Evolutionary conservation across 2,329 filamentous ascomycete species (phyloP).

Genomic region (Paecilomyces dactylethromorphus): DNA sequence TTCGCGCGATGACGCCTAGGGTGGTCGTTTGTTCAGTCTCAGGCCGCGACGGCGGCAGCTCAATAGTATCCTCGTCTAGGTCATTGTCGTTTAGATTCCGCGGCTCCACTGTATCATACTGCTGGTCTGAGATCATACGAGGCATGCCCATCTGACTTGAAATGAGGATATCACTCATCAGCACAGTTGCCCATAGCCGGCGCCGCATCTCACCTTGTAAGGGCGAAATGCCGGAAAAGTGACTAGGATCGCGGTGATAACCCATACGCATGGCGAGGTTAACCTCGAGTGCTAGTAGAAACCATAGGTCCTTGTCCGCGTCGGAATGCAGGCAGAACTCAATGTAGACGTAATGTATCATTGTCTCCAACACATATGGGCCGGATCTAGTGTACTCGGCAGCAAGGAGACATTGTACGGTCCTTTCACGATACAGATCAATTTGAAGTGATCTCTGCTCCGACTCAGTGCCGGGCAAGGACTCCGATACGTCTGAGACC

Average conservation of each 20-base stretch:
- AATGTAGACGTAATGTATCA: constrained; percentile 48
- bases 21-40: constrained; percentile 8
- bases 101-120: constrained; percentile 51
- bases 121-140: constrained; percentile 50
- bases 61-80: constrained; percentile 42
- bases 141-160: constrained; percentile 59
- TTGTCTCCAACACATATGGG: constrained; percentile 47
- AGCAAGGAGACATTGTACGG: constrained; percentile 48
- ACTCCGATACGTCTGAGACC: not conserved
- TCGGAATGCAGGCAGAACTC: constrained; percentile 48
- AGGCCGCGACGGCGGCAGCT: constrained; percentile 48
- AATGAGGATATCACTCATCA: constrained; percentile 53
- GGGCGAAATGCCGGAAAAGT: constrained; percentile 44
- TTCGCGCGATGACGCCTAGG: not conserved
- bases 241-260: constrained; percentile 50
- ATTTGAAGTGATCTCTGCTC: not conserved
- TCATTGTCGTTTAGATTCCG: constrained; percentile 56
- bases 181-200: constrained; percentile 29
- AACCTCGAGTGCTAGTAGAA: constrained; percentile 47
- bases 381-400: constrained; percentile 47
- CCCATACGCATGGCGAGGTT: constrained; percentile 55
- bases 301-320: constrained; percentile 45
- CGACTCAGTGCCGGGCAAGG: not conserved
- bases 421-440: constrained; percentile 6
- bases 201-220: constrained; percentile 49